Evolutionary conservation across 805 yeast species (phyloP).

Genomic region (Komagataella ulmi): DNA sequence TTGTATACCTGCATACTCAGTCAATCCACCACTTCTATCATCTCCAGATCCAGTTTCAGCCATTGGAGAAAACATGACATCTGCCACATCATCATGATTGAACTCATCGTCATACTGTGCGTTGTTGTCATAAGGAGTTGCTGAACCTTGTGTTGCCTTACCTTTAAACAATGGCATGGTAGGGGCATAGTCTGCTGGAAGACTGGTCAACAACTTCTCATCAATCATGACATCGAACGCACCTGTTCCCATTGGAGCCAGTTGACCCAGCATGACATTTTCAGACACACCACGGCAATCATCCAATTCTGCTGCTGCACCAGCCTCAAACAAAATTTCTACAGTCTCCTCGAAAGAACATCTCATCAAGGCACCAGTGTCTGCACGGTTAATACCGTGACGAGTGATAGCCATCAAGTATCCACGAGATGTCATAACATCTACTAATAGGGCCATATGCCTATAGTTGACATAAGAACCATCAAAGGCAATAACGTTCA

Average conservation of each 20-base stretch:
- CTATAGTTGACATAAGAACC: slow-evolving; percentile 99
- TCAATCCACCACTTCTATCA: slow-evolving; percentile 69
- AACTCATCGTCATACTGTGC: slow-evolving; percentile 53
- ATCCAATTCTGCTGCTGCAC: slow-evolving; percentile 94
- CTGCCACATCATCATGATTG: slow-evolving; percentile 46
- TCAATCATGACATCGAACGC: slow-evolving; percentile 92
- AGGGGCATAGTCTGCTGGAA: slow-evolving; percentile 35
- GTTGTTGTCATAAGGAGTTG: slow-evolving; percentile 76
- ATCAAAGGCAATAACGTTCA: slow-evolving; percentile 96
- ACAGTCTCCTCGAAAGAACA: slow-evolving; percentile 99
- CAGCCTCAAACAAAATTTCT: slow-evolving; percentile 94
- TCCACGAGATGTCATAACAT: slow-evolving; percentile 97
- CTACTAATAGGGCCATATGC: slow-evolving; percentile 95
- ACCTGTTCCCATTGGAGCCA: slow-evolving; percentile 98
- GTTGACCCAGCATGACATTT: slow-evolving; percentile 93
- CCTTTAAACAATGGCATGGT: slow-evolving; percentile 25
- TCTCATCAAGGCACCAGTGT: slow-evolving; percentile 98
- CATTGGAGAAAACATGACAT: slow-evolving; percentile 85
- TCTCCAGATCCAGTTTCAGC: slow-evolving; percentile 75
- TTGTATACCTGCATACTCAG: slow-evolving; percentile 67
- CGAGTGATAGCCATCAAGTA: slow-evolving; percentile 98
- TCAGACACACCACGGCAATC: slow-evolving; percentile 98
- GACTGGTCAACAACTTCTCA: slow-evolving; percentile 64
- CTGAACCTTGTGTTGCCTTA: slow-evolving; percentile 58
- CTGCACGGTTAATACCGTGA: slow-evolving; percentile 98